Base-by-base conservation (phyloP, 306 rosid genomes). In the Casuarina equisetifolia region DNA sequence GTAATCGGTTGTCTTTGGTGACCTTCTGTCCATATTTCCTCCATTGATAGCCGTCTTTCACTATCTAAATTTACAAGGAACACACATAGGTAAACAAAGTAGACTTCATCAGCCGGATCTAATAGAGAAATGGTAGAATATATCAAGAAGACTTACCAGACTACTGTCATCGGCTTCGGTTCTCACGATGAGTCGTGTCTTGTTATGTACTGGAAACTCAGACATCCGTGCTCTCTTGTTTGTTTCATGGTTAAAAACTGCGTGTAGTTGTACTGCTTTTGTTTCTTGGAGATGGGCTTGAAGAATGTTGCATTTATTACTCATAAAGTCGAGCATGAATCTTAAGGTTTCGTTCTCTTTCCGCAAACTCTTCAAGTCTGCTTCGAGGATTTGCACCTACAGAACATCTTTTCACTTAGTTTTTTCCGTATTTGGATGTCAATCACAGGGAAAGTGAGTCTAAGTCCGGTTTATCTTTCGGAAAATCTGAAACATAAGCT, bases 21-120 rank as follows among this genome's bases (percentile, higher is more conserved):
- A 91, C 91, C 80, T 91, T 91, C 69, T 91, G 94, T 13, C 97
- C 97, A 79, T 91, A 91, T 86, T 91, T 91, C 69, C 94, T 88
- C 97, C 97, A 91, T 51, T 85, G 91, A 64, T 85, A 85, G 0
- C 94, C 94, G 81, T 91, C 97, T 74, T 73, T 85, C 68, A 91
- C 81, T 1, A 20, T 54, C 88, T 85, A 67, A 20, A 15, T n/a
- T 9, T n/a, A 57, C 12, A 17, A 7, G 25, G 7, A 45, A 51
- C 6, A 43, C 36, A 50, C 20, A 70, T 15, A 9, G 52, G 25
- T 6, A 15, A 2, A 52, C 19, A 32, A 6, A 2, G 4, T 46
- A 20, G 36, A 36, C 5, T 58, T 46, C 32, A 25, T 25, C 32
- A 25, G 32, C 32, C 32, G 32, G 32, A 25, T 25, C 32, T 25